phyloP scores from a whole-genome alignment of 371 early-diverging fungal genomes.

The Funneliformis caledonium region DNA sequence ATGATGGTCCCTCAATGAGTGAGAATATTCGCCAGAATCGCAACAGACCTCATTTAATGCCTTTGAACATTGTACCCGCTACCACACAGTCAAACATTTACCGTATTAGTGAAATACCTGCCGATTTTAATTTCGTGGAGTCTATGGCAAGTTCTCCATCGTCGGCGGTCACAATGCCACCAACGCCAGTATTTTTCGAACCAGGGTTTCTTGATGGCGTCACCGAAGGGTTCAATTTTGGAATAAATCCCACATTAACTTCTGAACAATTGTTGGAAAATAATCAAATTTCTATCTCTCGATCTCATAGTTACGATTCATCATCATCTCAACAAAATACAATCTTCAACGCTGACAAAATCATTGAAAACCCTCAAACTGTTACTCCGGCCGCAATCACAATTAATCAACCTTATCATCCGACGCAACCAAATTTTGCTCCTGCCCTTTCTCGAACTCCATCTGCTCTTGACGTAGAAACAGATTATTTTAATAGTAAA shows the following conservation, averaged over 20 bases:
- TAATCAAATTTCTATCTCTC: neutral
- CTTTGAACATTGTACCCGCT: conserved; percentile 2
- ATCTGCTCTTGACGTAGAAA: neutral
- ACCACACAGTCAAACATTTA: neutral
- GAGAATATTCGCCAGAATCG: conserved; percentile 20
- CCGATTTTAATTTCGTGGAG: neutral
- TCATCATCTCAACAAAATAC: neutral
- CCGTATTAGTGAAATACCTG: neutral
- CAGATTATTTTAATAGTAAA: conserved; percentile 26
- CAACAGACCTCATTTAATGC: conserved; percentile 21
- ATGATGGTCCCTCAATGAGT: conserved; percentile 34
- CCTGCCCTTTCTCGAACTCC: neutral
- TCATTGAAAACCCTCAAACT: conserved; percentile 29
- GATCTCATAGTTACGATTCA: conserved; percentile 21
- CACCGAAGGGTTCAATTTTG: neutral
- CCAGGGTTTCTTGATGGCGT: conserved; percentile 14
- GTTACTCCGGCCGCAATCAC: conserved; percentile 25
- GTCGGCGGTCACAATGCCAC: conserved; percentile 16
- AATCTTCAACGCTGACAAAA: conserved; percentile 11
- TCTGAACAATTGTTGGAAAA: conserved; percentile 5
- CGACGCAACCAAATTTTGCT: conserved; percentile 11
- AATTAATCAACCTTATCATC: neutral
- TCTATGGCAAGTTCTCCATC: conserved; percentile 26
- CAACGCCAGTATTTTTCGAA: conserved; percentile 25
- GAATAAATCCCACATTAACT: conserved; percentile 3